Evolutionary conservation across 1,284 basidiomycete species (phyloP).

Genomic region (Trichosporon asahii): DNA sequence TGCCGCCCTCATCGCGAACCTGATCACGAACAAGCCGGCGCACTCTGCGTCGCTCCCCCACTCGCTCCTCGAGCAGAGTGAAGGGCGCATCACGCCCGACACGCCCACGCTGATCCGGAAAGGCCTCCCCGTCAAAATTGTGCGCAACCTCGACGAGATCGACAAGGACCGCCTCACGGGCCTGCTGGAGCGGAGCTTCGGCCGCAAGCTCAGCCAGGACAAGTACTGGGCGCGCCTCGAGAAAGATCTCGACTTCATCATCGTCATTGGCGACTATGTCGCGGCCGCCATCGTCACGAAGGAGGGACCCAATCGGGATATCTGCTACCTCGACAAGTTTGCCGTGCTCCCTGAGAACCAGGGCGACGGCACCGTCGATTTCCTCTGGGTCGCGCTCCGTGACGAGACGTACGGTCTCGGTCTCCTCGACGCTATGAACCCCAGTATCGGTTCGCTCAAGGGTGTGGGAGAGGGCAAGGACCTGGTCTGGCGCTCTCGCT

Average conservation of each 20-base stretch:
- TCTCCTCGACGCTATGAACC: constrained; percentile 87
- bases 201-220: constrained; percentile 66
- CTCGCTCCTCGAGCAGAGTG: constrained; percentile 73
- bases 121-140: constrained; percentile 80
- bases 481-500: constrained; percentile 89
- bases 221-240: constrained; percentile 78
- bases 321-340: constrained; percentile 98
- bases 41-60: constrained; percentile 93
- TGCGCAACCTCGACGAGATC: constrained; percentile 62
- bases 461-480: constrained; percentile 88
- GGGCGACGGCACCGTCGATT: constrained; percentile 98
- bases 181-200: constrained; percentile 84
- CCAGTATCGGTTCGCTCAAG: constrained; percentile 79
- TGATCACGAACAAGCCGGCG: constrained; percentile 98
- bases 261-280: constrained; percentile 92
- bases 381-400: constrained; percentile 96
- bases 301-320: constrained; percentile 58
- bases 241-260: constrained; percentile 79
- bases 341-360: constrained; percentile 91
- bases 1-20: constrained; percentile 88
- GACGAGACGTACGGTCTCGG: constrained; percentile 98
- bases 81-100: constrained; percentile 76
- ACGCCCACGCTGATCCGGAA: constrained; percentile 90
- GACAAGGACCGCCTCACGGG: constrained; percentile 72
- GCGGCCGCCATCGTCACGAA: constrained; percentile 93